Conservation (phyloP, 2,329 filamentous ascomycete species). For the Alternaria burnsii region DNA sequence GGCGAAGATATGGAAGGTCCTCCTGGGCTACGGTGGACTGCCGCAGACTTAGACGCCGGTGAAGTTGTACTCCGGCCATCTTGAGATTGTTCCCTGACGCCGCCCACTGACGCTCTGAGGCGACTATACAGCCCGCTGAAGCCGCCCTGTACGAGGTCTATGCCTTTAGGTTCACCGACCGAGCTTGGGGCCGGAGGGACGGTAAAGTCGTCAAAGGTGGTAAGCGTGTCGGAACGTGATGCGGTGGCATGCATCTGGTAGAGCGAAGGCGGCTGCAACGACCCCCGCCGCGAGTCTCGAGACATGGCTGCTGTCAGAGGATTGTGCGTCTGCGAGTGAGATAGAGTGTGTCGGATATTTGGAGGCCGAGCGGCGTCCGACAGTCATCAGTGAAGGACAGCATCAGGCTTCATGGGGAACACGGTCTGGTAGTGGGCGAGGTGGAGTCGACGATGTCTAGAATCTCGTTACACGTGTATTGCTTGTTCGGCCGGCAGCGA, state of each 20-base stretch:
- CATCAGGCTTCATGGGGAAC: conserved; percentile 32
- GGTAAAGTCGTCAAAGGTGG: conserved; percentile 93
- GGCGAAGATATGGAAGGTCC: conserved; percentile 48
- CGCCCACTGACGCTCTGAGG: conserved; percentile 82
- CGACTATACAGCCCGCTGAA: conserved; percentile 89
- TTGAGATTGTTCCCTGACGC: conserved; percentile 61
- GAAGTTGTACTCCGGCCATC: conserved; percentile 32
- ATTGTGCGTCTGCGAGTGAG: conserved; percentile 3
- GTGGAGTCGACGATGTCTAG: conserved; percentile 2
- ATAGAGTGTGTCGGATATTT: conserved; percentile 3
- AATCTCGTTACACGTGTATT: conserved; percentile 10
- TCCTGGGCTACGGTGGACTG: conserved; percentile 30
- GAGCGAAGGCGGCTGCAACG: conserved; percentile 56
- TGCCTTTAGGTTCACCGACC: conserved; percentile 71
- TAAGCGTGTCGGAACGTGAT: conserved; percentile 84
- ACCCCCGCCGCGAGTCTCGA: conserved; percentile 31
- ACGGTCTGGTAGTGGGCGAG: conserved; percentile 6
- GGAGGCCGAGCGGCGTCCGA: conserved; percentile 14
- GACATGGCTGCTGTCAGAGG: conserved; percentile 34
- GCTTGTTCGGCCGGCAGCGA: neutral
- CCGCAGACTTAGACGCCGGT: conserved; percentile 22
- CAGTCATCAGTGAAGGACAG: conserved; percentile 19
- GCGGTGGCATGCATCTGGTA: conserved; percentile 89
- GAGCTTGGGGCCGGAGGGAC: conserved; percentile 69
- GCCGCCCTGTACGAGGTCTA: conserved; percentile 83